Conservation (phyloP, 2,329 filamentous ascomycete genomes). For the Talaromyces sp. region DNA sequence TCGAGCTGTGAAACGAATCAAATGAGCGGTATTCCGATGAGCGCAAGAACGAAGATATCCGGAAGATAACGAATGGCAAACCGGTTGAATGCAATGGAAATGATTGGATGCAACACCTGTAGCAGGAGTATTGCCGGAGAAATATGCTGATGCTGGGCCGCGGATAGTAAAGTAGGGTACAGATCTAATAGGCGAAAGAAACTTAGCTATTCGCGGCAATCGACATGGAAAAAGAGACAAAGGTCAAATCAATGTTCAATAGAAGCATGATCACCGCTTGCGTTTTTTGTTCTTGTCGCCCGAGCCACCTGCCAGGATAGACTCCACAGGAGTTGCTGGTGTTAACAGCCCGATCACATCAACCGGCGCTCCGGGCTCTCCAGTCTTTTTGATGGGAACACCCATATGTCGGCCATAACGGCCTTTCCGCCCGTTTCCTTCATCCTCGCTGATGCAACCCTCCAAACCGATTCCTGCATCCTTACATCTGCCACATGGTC, state of each 20-base stretch:
- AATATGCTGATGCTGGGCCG: not conserved
- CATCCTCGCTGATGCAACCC: conserved; percentile 94
- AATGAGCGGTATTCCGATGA: conserved; percentile 13
- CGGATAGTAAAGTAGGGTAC: not conserved
- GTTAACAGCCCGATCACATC: conserved; percentile 28
- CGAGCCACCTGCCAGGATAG: conserved; percentile 30
- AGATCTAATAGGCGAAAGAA: not conserved
- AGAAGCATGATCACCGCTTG: conserved; percentile 51
- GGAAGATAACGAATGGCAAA: not conserved
- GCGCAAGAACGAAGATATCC: conserved; percentile 6
- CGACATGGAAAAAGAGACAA: not conserved
- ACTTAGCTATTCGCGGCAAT: not conserved
- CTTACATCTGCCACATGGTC: conserved; percentile 90
- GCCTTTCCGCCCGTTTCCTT: conserved; percentile 94
- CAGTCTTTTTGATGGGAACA: conserved; percentile 59
- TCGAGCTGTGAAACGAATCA: conserved; percentile 1
- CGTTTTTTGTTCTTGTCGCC: conserved; percentile 66
- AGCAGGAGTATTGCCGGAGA: not conserved
- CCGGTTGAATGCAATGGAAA: not conserved
- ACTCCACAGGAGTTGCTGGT: conserved; percentile 41
- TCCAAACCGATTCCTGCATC: conserved; percentile 92
- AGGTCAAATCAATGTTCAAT: not conserved
- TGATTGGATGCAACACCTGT: conserved; percentile 10
- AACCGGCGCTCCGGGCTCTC: conserved; percentile 48
- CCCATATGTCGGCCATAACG: conserved; percentile 75